phyloP scores from a whole-genome alignment of 2,329 filamentous ascomycete species.

The Pestalotiopsis sp. region DNA sequence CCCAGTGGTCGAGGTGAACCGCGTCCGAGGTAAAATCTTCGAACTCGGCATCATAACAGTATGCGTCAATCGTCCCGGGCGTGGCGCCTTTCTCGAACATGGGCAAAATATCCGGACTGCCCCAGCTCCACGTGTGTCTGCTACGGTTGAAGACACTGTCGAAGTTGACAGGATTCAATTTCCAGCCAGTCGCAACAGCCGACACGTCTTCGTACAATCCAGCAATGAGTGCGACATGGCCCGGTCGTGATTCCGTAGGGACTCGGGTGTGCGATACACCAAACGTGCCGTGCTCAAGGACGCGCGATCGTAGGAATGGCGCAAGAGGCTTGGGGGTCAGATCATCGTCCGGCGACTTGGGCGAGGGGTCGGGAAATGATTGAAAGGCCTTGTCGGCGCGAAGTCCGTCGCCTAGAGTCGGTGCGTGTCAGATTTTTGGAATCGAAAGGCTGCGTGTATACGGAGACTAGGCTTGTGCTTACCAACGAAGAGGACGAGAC shows the following conservation, averaged over 20 bases:
- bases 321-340: constrained; percentile 79
- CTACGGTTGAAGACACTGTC: constrained; percentile 99
- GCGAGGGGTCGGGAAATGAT: constrained; percentile 84
- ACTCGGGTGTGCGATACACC: constrained; percentile 96
- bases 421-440: constrained; percentile 3
- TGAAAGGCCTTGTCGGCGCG: constrained; percentile 98
- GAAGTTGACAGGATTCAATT: constrained; percentile 96
- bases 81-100: constrained; percentile 97
- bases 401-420: constrained; percentile 75
- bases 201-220: constrained; percentile 98
- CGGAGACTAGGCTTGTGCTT: constrained; percentile 29
- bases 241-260: constrained; percentile 92
- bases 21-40: constrained; percentile 91
- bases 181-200: constrained; percentile 96
- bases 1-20: constrained; percentile 84
- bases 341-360: constrained; percentile 61
- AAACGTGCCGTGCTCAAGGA: constrained; percentile 90
- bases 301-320: constrained; percentile 86
- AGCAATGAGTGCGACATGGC: constrained; percentile 95
- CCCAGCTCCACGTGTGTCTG: constrained; percentile 98
- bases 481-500: constrained; percentile 93
- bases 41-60: constrained; percentile 78
- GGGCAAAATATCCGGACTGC: constrained; percentile 92
- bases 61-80: constrained; percentile 84
- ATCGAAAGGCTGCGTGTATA: background rate